Evolutionary conservation across 2,329 filamentous ascomycete species (phyloP).

Genomic region (Aspergillus sp.): DNA sequence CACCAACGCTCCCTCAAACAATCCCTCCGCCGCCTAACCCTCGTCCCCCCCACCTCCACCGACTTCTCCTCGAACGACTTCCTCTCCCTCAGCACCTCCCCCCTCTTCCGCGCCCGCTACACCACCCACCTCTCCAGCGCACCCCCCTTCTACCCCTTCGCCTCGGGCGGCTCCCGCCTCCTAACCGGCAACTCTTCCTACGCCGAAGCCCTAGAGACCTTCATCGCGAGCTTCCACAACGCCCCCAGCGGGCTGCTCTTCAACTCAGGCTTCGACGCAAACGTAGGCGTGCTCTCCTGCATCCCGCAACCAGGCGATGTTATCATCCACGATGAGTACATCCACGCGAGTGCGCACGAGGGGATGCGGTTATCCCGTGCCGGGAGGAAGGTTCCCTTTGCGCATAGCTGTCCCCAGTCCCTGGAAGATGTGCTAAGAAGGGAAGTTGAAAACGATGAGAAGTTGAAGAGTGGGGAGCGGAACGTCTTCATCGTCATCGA

Average conservation of each 20-base stretch:
- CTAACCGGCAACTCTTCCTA: slow-evolving; percentile 67
- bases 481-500: slow-evolving; percentile 72
- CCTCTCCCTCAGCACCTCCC: slow-evolving; percentile 57
- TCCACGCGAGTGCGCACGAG: slow-evolving; percentile 78
- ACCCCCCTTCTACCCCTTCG: slow-evolving; percentile 46
- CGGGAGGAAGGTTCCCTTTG: slow-evolving; percentile 45
- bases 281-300: slow-evolving; percentile 63
- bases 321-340: slow-evolving; percentile 72
- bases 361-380: slow-evolving; percentile 70
- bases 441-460: slow-evolving; percentile 33
- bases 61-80: slow-evolving; percentile 71
- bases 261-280: slow-evolving; percentile 68
- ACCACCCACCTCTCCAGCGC: slow-evolving; percentile 49
- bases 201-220: slow-evolving; percentile 59
- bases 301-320: slow-evolving; percentile 62
- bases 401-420: slow-evolving; percentile 49
- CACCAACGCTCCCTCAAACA: neutral
- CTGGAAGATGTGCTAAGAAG: slow-evolving; percentile 41
- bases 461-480: slow-evolving; percentile 39
- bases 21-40: slow-evolving; percentile 50
- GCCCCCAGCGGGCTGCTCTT: slow-evolving; percentile 61
- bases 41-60: slow-evolving; percentile 42
- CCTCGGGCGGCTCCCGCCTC: slow-evolving; percentile 62
- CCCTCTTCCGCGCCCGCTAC: slow-evolving; percentile 51
- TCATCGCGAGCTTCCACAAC: slow-evolving; percentile 62